Evolutionary conservation across 768 basidiomycete genomes (phyloP).

Genomic region (Tricholoma flavovirens): DNA sequence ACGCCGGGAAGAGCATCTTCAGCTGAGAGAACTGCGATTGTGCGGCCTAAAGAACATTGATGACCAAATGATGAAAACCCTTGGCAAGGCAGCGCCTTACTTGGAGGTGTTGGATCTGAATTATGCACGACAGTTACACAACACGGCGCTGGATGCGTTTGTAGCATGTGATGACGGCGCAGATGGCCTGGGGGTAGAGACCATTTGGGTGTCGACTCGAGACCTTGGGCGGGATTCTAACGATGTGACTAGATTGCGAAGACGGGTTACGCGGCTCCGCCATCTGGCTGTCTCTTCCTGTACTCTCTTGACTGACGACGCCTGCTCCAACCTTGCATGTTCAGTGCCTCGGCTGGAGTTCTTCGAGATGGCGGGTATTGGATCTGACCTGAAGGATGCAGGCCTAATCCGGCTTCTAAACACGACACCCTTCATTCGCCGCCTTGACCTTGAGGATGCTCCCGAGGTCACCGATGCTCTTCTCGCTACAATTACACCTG

Average conservation of each 20-base stretch:
- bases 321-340: slow-evolving; percentile 67
- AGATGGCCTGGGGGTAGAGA: slow-evolving; percentile 31
- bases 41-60: slow-evolving; percentile 60
- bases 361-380: slow-evolving; percentile 76
- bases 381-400: slow-evolving; percentile 58
- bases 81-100: slow-evolving; percentile 64
- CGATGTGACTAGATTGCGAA: slow-evolving; percentile 41
- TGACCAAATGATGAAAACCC: slow-evolving; percentile 54
- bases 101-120: slow-evolving; percentile 81
- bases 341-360: slow-evolving; percentile 68
- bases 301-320: slow-evolving; percentile 62
- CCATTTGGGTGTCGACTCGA: slow-evolving; percentile 50
- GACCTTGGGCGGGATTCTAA: slow-evolving; percentile 60
- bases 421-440: slow-evolving; percentile 65
- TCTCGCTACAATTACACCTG: slow-evolving; percentile 59
- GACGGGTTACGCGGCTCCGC: slow-evolving; percentile 62
- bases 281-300: slow-evolving; percentile 75
- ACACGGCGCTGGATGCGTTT: slow-evolving; percentile 70
- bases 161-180: slow-evolving; percentile 44
- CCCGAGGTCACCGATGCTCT: slow-evolving; percentile 66
- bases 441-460: slow-evolving; percentile 85
- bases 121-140: slow-evolving; percentile 64
- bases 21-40: slow-evolving; percentile 57
- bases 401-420: slow-evolving; percentile 69
- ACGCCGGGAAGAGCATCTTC: slow-evolving; percentile 41